These are phyloP conservation scores for Rhodotorula diobovata DNA, from an alignment of 768 basidiomycete species.

Conservation along the genomic window DNA sequence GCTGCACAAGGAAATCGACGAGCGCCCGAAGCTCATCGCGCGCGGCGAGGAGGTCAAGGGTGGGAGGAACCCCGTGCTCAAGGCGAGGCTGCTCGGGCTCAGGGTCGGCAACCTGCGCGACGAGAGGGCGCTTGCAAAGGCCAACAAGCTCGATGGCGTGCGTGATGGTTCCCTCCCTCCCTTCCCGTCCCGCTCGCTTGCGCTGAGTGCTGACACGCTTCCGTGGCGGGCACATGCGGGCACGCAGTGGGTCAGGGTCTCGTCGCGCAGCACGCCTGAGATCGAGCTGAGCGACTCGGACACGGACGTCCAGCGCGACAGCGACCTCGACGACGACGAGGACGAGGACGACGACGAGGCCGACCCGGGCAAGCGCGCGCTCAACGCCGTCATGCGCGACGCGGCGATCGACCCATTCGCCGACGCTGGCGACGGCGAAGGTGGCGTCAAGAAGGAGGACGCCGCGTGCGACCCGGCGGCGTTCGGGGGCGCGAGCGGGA, in stretches of 20 bases:
- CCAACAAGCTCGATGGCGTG: slow-evolving; percentile 32
- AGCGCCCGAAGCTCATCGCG: slow-evolving; percentile 7
- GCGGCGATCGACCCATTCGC: slow-evolving; percentile 1
- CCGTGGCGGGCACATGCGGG: no score
- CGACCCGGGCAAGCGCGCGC: slow-evolving; percentile 4
- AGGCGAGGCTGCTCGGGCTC: slow-evolving; percentile 70
- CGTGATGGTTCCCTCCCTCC: background rate
- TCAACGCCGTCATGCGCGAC: slow-evolving; percentile 15
- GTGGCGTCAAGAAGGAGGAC: background rate
- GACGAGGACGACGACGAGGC: slow-evolving; percentile 9
- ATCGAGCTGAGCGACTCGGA: slow-evolving; percentile 16
- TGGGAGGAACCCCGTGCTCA: slow-evolving; percentile 54
- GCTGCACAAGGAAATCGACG: slow-evolving; percentile 69
- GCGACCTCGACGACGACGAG: background rate
- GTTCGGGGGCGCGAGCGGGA: background rate
- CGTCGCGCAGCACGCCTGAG: background rate
- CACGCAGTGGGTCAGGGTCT: background rate
- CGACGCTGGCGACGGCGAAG: background rate
- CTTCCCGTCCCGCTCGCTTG: background rate
- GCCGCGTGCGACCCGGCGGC: background rate
- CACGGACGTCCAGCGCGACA: slow-evolving; percentile 14
- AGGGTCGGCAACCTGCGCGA: slow-evolving; percentile 86
- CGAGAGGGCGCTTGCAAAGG: slow-evolving; percentile 30
- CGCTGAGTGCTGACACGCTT: background rate
- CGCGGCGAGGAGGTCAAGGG: slow-evolving; percentile 29